Evolutionary conservation across 2,329 filamentous ascomycete genomes (phyloP), one percentile per base, ranked within the genome.

Genomic region (Calycina marina): DNA sequence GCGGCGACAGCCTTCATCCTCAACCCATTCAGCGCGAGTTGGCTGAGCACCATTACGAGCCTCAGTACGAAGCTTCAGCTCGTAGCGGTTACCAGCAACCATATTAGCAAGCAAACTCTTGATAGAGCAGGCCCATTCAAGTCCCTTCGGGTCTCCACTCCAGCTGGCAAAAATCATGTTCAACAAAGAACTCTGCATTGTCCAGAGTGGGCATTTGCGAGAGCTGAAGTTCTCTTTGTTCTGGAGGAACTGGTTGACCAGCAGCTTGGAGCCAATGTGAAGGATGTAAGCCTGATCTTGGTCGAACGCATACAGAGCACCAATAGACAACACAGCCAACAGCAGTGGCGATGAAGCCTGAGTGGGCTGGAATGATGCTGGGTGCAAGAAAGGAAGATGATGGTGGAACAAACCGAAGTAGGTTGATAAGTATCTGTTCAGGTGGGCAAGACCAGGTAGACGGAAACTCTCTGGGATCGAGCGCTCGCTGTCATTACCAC

Each of bases 121-220:
- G 60, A 98, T 96, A 2, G 90, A 96, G 57, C 88, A 96, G 20
- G 90, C 86, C 90, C 90, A 98, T 57, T 98, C 90, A 3, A 98
- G 68, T 22, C 90, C 90, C 59, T 94, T 96, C 20, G 90, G 80
- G 51, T 96, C 90, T 49, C 90, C 90, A 55, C 90, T 96, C 90
- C 90, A 98, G 64, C 86, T 96, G 34, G 90, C 85, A 55, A 98
- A 96, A 44, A 94, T 77, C 90, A 96, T 96, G 65, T 98, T 98
- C 37, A 98, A 65, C 33, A 98, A 63, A 3, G 86, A 93, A 55
- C 83, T 84, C 56, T 98, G 90, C 84, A 96, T 96, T 29, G 88
- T 90, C 88, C 90, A 96, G 10, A 98, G 60, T 4, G 90, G 90
- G 50, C 88, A 96, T 56, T 94, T 96, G 47, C 88, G 77, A 6